Base-by-base conservation (phyloP, 768 basidiomycete species). In the Mycena latifolia region DNA sequence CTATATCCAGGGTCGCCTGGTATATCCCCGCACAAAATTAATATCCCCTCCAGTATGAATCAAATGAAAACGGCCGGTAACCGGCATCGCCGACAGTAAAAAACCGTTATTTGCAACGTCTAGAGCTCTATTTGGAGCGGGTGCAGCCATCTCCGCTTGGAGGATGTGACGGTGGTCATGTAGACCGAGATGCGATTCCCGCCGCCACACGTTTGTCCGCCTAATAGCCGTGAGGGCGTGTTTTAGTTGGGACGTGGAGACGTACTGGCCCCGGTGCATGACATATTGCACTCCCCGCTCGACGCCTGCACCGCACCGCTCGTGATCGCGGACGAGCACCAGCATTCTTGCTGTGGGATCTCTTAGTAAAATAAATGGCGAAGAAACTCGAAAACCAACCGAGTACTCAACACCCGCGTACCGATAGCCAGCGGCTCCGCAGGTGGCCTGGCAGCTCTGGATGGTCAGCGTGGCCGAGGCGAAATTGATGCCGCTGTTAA, bases 361-460 rank as follows among this genome's bases (percentile, higher is more conserved):
- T 56, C 25, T 35, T 17, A 48, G 58, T 45, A 45, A 24, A 47
- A 47, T n/a, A n/a, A n/a, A n/a, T n/a, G n/a, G n/a, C n/a, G n/a
- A n/a, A n/a, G n/a, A n/a, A n/a, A n/a, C n/a, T n/a, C n/a, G n/a
- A n/a, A n/a, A n/a, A 55, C 61, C n/a, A 0, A 66, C 61, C 12
- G 77, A 75, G 51, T 77, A 79, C 55, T 80, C 78, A 15, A 76
- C 70, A 0, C 78, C 80, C 4, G 71, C 77, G 51, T 73, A 80
- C 1, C 57, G 33, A 46, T 75, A 80, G 1, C 76, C 77, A 5
- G 63, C 62, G 8, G 68, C 61, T 11, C 70, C 54, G 52, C 79
- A 81, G 15, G 63, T 71, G 4, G 76, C 55, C 29, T 73, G 69
- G 55, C 79, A 80, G 47, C 72, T 75, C 17, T 65, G 41, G n/a